Evolutionary conservation across 164 flowering plant species (phyloP), one percentile per base, ranked within the genome.

Genomic region (Platanus orientalis): DNA sequence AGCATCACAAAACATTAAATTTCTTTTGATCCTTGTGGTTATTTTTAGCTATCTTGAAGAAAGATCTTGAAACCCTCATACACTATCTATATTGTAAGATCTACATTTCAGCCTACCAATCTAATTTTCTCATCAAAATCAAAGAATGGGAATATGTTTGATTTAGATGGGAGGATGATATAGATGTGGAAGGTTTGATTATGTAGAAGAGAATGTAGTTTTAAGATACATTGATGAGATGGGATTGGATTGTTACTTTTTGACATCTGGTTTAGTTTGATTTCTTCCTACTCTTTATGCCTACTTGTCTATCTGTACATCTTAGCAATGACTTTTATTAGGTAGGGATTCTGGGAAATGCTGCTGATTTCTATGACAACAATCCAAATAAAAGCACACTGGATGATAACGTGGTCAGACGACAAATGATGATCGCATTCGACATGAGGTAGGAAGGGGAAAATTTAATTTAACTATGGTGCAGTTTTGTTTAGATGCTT

Each of bases 341-440:
- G 99, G 96, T 91, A 50, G 99, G 99, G 26, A 87, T 94, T 64
- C 75, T 91, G 42, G 99, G 99, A 65, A 94, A 91, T 80, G 95
- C 99, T 55, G 82, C 90, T 49, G 93, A 94, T 69, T 89, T 94
- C 71, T 52, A 78, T 79, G 93, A 85, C 68, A 69, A 71, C 39
- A 68, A 64, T 73, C 60, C 73, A 39, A 78, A 62, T 54, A 64
- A 62, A 63, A 65, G 66, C 63, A 59, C 81, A 29, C 13, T 69
- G 58, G 87, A 82, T 36, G 68, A 69, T 52, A 77, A 70, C 67
- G 60, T 63, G 47, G 90, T 84, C 32, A 84, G 99, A 76, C 82
- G 96, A 20, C 80, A 80, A 71, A 82, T 91, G 96, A 94, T 94
- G 99, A 94, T 94, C 73, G 99, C 96, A 62, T 94, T 91, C 86